Evolutionary conservation across 352 stramenopile genomes (phyloP), one percentile per base, ranked within the genome.

Genomic region (Globisporangium cylindrosporum): DNA sequence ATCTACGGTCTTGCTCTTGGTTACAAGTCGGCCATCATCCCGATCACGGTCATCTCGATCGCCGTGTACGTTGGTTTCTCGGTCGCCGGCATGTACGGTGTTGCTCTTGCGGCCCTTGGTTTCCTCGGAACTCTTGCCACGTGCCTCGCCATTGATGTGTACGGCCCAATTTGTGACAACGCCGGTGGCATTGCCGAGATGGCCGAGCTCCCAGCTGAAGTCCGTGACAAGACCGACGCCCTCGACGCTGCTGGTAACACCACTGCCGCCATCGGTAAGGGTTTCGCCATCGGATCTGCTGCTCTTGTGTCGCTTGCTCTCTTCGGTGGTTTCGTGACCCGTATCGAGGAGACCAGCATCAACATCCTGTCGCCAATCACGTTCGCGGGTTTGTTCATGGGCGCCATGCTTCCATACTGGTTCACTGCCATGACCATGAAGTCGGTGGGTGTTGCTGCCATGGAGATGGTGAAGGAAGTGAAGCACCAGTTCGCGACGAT

Each of bases 381-480:
- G 22, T 99, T 99, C 81, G 93, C 97, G 68, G 98, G 98, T 82
- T 83, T 99, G 67, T 97, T 99, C 70, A 98, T 99, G 81, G 98
- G 98, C 73, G 97, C 97, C 68, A 99, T 99, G 96, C 93, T 99
- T 62, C 98, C 98, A n/a, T 99, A 99, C 85, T 99, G 97, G 84
- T 99, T 99, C 83, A 98, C 95, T 67, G 98, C 98, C 32, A 86
- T 99, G 90, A 99, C 98, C 59, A 99, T 99, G 97, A 99, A 99
- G 91, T 98, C 94, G 69, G 98, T 99, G 34, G 97, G 97, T 77
- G 82, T 90, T 67, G 98, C 98, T 59, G 98, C 98, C 64, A 98
- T 99, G 92, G 93, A 98, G 70, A 99, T 99, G 97, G 97, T 99
- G 29, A 90, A 99, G 83, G 98, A 99, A 82, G 98, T 99, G 46